Percentiles rank a stretch among this genome's conserved stretches.
These are phyloP conservation scores for Daedaleopsis nitida DNA, from an alignment of 768 basidiomycete genomes.

Conservation along the genomic window DNA sequence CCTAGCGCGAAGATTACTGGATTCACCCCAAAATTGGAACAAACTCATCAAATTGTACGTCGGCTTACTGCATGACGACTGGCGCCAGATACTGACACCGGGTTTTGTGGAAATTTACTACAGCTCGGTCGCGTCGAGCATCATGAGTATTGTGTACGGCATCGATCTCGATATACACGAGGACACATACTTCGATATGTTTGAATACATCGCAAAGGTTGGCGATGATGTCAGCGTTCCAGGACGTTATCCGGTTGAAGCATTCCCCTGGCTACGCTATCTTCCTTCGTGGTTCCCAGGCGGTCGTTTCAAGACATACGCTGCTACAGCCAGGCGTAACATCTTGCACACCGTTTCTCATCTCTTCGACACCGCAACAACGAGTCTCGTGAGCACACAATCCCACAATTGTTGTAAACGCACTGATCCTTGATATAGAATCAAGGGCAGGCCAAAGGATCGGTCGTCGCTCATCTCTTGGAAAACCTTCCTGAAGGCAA, in stretches of 20 bases:
- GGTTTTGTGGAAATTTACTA: not conserved
- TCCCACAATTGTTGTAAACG: too few relatives aligned
- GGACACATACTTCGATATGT: constrained; percentile 6
- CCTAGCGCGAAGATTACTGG: not conserved
- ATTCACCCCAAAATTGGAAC: not conserved
- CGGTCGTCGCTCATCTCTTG: too few relatives aligned
- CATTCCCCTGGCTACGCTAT: constrained; percentile 11
- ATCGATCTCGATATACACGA: constrained; percentile 2
- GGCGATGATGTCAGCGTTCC: not conserved
- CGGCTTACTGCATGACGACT: too few relatives aligned
- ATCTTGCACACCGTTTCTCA: not conserved
- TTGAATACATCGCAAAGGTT: not conserved
- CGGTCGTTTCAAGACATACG: constrained; percentile 20
- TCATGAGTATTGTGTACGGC: constrained; percentile 7
- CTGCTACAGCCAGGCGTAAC: not conserved
- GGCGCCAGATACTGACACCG: too few relatives aligned
- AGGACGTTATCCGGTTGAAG: not conserved
- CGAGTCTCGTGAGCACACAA: too few relatives aligned
- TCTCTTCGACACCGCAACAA: not conserved
- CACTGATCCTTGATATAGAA: too few relatives aligned
- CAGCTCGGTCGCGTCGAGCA: constrained; percentile 1
- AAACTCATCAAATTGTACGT: constrained; percentile 7
- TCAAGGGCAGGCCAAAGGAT: too few relatives aligned
- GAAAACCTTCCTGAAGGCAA: too few relatives aligned
- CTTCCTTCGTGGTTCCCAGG: constrained; percentile 30